These are phyloP conservation scores for Diaporthe nobilis DNA, from an alignment of 2,329 filamentous ascomycete species.

Conservation along the genomic window DNA sequence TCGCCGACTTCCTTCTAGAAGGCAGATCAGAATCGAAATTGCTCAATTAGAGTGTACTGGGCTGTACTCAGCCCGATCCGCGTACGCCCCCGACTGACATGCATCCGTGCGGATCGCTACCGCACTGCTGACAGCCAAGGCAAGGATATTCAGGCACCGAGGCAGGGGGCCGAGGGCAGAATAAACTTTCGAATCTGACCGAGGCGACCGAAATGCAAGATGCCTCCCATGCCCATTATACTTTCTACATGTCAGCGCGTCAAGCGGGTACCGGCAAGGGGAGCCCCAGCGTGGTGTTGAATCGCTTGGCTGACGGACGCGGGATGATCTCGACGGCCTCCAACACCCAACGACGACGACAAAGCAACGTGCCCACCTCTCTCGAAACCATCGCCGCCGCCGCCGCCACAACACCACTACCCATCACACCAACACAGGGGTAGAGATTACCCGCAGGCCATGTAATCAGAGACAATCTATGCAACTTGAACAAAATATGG, in stretches of 20 bases:
- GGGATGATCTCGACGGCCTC: slow-evolving; percentile 38
- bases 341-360: background rate
- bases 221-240: slow-evolving; percentile 1
- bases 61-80: slow-evolving; percentile 30
- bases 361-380: background rate
- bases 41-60: slow-evolving; percentile 25
- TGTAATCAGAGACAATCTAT: slow-evolving; percentile 40
- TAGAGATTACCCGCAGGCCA: slow-evolving; percentile 37
- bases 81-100: background rate
- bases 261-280: slow-evolving; percentile 11
- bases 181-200: slow-evolving; percentile 30
- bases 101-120: slow-evolving; percentile 26
- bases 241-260: background rate
- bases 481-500: slow-evolving; percentile 36
- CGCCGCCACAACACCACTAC: slow-evolving; percentile 5
- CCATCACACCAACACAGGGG: slow-evolving; percentile 4
- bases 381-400: background rate
- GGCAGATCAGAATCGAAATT: slow-evolving; percentile 30
- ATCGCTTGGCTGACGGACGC: slow-evolving; percentile 12
- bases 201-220: slow-evolving; percentile 26
- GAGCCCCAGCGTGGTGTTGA: slow-evolving; percentile 5
- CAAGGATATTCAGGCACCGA: slow-evolving; percentile 32
- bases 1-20: slow-evolving; percentile 32
- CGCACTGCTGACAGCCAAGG: slow-evolving; percentile 1
- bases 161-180: slow-evolving; percentile 8